Evolutionary conservation across 352 stramenopile genomes (phyloP).

Genomic region (Blastocystis sp.): DNA sequence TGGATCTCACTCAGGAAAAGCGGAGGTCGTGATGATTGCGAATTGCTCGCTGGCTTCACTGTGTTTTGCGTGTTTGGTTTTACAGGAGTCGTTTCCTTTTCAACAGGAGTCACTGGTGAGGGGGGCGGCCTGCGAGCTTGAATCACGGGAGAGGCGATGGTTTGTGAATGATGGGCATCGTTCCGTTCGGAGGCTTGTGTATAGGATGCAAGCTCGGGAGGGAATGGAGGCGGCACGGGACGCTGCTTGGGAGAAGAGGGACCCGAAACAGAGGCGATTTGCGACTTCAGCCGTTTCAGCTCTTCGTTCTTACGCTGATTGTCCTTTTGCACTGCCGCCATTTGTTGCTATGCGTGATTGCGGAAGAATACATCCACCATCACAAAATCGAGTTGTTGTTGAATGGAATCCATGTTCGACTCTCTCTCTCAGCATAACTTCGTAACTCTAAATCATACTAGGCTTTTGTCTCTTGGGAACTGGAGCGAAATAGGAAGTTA

Average conservation of each 20-base stretch:
- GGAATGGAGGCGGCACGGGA: conserved; percentile 43
- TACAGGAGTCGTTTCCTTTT: background rate
- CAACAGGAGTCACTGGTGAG: background rate
- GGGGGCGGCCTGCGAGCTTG: background rate
- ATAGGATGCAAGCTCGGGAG: conserved; percentile 22
- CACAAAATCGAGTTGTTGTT: conserved; percentile 37
- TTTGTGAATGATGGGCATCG: background rate
- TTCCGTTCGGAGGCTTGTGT: background rate
- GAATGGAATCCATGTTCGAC: conserved; percentile 8
- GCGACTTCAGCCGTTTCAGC: background rate
- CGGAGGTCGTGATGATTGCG: too few relatives aligned
- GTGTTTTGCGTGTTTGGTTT: background rate
- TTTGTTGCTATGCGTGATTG: conserved; percentile 15
- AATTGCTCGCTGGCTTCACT: too few relatives aligned
- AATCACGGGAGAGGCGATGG: conserved; percentile 24
- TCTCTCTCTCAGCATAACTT: background rate
- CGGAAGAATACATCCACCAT: background rate
- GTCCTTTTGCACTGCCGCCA: conserved; percentile 48
- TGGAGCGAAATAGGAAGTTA: background rate
- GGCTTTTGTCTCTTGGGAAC: background rate
- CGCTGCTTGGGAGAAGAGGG: background rate
- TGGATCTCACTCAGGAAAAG: background rate
- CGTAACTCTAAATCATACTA: background rate
- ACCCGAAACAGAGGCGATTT: background rate
- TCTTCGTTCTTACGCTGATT: conserved; percentile 17